Percentiles rank a stretch among this genome's conserved stretches.
These are phyloP conservation scores for Vitis hybrid DNA, from an alignment of 177 flowering plant species.

Conservation along the genomic window DNA sequence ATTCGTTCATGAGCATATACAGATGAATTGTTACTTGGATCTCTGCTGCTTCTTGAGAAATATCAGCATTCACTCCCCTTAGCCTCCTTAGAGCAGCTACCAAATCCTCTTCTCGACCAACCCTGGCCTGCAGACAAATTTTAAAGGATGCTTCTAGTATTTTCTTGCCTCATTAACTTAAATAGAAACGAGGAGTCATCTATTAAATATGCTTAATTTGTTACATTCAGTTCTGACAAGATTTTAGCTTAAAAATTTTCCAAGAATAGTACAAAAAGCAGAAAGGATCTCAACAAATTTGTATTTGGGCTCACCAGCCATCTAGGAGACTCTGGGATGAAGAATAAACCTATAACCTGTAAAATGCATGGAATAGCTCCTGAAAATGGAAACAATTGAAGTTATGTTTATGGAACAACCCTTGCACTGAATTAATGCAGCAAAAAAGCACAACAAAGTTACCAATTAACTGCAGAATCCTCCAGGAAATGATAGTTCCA, in stretches of 20 bases:
- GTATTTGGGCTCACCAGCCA: constrained; percentile 35
- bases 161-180: no score
- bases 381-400: constrained; percentile 5
- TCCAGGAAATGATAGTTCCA: constrained; percentile 66
- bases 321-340: constrained; percentile 48
- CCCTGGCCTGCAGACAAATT: no score
- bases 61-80: no score
- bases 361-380: constrained; percentile 36
- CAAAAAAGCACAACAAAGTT: constrained; percentile 5
- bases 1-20: background rate
- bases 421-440: background rate
- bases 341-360: constrained; percentile 35
- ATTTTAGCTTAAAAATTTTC: background rate
- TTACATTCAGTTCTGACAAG: background rate
- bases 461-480: constrained; percentile 64
- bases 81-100: no score
- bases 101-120: no score
- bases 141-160: no score
- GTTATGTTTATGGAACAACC: background rate
- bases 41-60: no score
- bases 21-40: no score
- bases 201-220: background rate
- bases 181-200: no score
- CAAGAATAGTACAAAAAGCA: background rate
- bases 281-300: no score